Evolutionary conservation across 1,284 basidiomycete species (phyloP).

Genomic region (Cystobasidium pallidum): DNA sequence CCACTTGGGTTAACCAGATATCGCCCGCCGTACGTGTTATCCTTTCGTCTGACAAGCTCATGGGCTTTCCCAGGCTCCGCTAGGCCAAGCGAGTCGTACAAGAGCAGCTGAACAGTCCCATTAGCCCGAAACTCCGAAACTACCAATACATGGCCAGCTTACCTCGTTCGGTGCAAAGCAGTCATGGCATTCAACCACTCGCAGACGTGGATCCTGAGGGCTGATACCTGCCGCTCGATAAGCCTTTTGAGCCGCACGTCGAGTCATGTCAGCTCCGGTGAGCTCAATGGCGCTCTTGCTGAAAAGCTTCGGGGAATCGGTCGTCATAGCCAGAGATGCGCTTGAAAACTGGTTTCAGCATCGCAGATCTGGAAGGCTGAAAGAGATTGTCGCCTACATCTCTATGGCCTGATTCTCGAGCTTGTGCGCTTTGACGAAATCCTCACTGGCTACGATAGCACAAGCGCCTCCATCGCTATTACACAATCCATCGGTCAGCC

Average conservation of each 20-base stretch:
- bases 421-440: constrained; percentile 73
- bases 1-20: constrained; percentile 84
- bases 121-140: constrained; percentile 26
- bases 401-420: constrained; percentile 86
- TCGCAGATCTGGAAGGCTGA: neutral
- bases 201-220: constrained; percentile 67
- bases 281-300: constrained; percentile 72
- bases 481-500: neutral
- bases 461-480: constrained; percentile 62
- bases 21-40: constrained; percentile 86
- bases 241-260: constrained; percentile 69
- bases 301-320: constrained; percentile 68
- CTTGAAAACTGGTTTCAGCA: constrained; percentile 60
- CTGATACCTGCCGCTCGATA: constrained; percentile 73
- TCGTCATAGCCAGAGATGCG: constrained; percentile 64
- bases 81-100: constrained; percentile 79
- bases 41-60: constrained; percentile 72
- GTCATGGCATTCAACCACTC: constrained; percentile 81
- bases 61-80: constrained; percentile 71
- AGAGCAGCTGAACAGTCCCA: constrained; percentile 64
- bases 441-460: constrained; percentile 75
- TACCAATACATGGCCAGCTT: neutral
- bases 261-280: constrained; percentile 73
- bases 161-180: constrained; percentile 76
- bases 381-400: constrained; percentile 45